These are phyloP conservation scores for Scolecobasidium constrictum DNA, from an alignment of 2,329 filamentous ascomycete genomes.

Conservation along the genomic window DNA sequence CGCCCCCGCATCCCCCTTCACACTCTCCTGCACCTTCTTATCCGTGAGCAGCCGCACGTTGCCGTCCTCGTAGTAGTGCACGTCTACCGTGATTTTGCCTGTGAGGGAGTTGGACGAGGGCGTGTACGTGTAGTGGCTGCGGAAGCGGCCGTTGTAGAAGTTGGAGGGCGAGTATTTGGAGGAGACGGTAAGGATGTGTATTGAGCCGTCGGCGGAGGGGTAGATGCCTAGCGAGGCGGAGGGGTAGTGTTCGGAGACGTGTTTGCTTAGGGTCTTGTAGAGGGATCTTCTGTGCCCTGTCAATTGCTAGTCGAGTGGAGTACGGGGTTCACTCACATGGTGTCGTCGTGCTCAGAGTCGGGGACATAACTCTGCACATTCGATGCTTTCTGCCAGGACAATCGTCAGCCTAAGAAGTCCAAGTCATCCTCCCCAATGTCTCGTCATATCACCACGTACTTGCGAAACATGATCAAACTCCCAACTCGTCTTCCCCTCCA, in stretches of 20 bases:
- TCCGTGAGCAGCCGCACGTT: conserved; percentile 90
- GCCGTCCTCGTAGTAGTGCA: conserved; percentile 99
- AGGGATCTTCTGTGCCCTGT: conserved; percentile 58
- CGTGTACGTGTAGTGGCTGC: conserved; percentile 72
- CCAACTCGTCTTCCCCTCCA: conserved; percentile 80
- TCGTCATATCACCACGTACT: conserved; percentile 29
- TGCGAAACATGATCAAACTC: conserved; percentile 75
- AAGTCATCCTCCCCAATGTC: background rate
- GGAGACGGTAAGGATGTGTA: conserved; percentile 77
- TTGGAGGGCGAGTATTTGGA: conserved; percentile 98
- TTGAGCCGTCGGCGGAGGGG: conserved; percentile 62
- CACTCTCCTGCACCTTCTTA: conserved; percentile 56
- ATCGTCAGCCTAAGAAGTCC: conserved; percentile 1
- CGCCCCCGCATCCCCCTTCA: conserved; percentile 49
- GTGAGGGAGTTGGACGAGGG: conserved; percentile 57
- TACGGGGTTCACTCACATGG: conserved; percentile 52
- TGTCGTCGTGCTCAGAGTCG: conserved; percentile 64
- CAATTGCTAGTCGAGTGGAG: background rate
- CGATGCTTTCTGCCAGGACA: conserved; percentile 58
- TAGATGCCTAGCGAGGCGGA: conserved; percentile 73
- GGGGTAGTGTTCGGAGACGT: conserved; percentile 82
- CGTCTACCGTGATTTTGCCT: conserved; percentile 81
- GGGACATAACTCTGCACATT: conserved; percentile 66
- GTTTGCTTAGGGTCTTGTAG: conserved; percentile 61
- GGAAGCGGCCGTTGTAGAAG: conserved; percentile 98